Evolutionary conservation across 352 stramenopile species (phyloP).

Genomic region (Phytopythium cucurbitacearum): DNA sequence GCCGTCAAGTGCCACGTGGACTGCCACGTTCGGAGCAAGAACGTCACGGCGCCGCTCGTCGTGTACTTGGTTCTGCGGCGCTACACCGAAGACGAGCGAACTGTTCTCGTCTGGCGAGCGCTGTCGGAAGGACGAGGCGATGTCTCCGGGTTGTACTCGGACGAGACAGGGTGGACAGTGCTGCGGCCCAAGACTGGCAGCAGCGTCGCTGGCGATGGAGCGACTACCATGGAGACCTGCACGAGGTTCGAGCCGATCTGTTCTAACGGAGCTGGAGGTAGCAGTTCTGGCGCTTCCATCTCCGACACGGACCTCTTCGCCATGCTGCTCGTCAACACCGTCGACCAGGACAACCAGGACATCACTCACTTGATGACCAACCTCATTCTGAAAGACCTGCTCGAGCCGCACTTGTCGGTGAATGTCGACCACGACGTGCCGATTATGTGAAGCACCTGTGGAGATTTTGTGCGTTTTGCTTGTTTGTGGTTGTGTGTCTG

Average conservation of each 20-base stretch:
- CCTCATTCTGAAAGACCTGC: constrained; percentile 8
- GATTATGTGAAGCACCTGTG: too few species aligned
- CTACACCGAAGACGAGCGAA: constrained; percentile 32
- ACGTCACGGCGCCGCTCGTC: constrained; percentile 7
- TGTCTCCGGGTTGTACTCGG: constrained; percentile 31
- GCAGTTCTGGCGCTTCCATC: too few species aligned
- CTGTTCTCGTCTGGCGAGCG: constrained; percentile 43
- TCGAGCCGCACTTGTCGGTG: constrained; percentile 1
- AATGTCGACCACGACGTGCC: too few species aligned
- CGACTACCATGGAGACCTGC: constrained; percentile 7
- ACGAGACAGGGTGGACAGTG: constrained; percentile 44
- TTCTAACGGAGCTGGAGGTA: background rate
- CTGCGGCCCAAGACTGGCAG: constrained; percentile 3
- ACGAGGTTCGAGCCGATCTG: constrained; percentile 7
- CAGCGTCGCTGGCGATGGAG: constrained; percentile 1
- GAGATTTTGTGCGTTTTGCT: too few species aligned
- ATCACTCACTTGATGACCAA: constrained; percentile 8
- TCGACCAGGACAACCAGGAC: constrained; percentile 9
- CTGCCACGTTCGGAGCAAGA: constrained; percentile 2
- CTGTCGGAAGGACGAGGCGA: constrained; percentile 27
- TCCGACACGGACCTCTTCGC: constrained; percentile 5
- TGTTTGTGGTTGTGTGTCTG: too few species aligned
- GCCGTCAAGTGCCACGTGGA: constrained; percentile 20
- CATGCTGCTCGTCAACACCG: constrained; percentile 5
- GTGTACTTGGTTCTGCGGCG: constrained; percentile 14